Conservation (phyloP, 2,329 filamentous ascomycete species). For the Whalleya microplaca region DNA sequence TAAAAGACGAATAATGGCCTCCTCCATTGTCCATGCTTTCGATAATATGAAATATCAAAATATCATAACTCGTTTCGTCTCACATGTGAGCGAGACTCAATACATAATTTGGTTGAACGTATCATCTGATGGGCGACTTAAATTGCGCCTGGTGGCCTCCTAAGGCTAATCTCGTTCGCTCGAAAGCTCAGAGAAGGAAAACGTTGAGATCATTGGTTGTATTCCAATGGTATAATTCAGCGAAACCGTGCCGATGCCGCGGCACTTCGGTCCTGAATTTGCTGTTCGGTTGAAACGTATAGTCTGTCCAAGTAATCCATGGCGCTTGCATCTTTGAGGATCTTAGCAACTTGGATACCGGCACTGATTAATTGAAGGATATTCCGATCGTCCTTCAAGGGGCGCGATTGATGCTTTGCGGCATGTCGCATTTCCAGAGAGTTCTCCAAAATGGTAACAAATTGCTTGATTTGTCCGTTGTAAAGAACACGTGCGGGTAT, state of each 20-base stretch:
- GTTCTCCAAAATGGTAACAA: constrained; percentile 87
- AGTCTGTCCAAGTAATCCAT: constrained; percentile 82
- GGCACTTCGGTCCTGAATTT: constrained; percentile 70
- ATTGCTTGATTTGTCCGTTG: constrained; percentile 89
- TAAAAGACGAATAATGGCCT: constrained; percentile 13
- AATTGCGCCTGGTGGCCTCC: constrained; percentile 14
- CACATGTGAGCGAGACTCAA: constrained; percentile 22
- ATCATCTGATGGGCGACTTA: constrained; percentile 21
- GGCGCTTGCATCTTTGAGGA: constrained; percentile 79
- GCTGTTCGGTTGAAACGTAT: constrained; percentile 80
- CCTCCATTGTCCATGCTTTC: constrained; percentile 13
- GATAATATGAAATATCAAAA: constrained; percentile 10
- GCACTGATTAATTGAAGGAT: constrained; percentile 86
- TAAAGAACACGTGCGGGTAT: constrained; percentile 84
- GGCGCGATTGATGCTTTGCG: constrained; percentile 80
- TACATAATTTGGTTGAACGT: constrained; percentile 28
- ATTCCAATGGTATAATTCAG: constrained; percentile 29
- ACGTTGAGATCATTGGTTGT: constrained; percentile 28
- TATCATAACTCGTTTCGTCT: constrained; percentile 32
- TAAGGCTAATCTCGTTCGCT: constrained; percentile 19
- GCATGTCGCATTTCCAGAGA: constrained; percentile 86
- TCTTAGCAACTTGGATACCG: constrained; percentile 85
- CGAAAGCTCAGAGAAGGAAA: constrained; percentile 20
- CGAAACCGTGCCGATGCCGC: constrained; percentile 48
- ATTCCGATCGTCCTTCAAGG: constrained; percentile 86